phyloP scores from a whole-genome alignment of 2,329 filamentous ascomycete genomes.

The Claviceps sorghi region DNA sequence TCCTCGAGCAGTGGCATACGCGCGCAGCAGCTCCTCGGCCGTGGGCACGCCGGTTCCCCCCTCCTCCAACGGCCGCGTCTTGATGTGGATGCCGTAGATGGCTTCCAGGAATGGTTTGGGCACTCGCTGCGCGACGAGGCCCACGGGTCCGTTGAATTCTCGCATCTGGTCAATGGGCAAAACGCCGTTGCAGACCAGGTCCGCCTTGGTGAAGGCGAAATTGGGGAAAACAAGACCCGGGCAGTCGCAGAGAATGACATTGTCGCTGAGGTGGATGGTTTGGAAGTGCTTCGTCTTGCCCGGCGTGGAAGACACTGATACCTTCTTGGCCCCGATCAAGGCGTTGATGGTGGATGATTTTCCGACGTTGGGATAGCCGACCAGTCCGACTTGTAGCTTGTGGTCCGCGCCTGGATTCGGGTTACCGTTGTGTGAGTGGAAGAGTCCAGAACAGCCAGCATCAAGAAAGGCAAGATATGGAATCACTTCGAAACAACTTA shows the following conservation, averaged over 20 bases:
- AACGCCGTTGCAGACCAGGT: constrained; percentile 88
- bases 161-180: constrained; percentile 92
- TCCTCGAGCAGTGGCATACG: constrained; percentile 78
- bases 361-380: constrained; percentile 96
- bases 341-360: constrained; percentile 99
- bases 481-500: constrained; percentile 18
- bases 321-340: constrained; percentile 95
- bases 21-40: constrained; percentile 66
- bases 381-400: constrained; percentile 82
- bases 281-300: constrained; percentile 99
- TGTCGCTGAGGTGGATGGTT: constrained; percentile 83
- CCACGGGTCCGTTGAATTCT: constrained; percentile 78
- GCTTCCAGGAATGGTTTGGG: constrained; percentile 82
- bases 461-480: not conserved
- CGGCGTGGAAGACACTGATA: constrained; percentile 91
- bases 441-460: not conserved
- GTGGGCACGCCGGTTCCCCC: constrained; percentile 81
- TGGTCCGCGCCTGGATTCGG: constrained; percentile 26
- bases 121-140: constrained; percentile 70
- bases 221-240: constrained; percentile 97
- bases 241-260: constrained; percentile 89
- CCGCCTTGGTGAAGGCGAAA: constrained; percentile 90
- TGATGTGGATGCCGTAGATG: constrained; percentile 83
- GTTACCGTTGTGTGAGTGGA: constrained; percentile 6
- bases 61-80: constrained; percentile 68